Evolutionary conservation across 2,329 filamentous ascomycete species (phyloP).

Genomic region (Fusarium irregulare): DNA sequence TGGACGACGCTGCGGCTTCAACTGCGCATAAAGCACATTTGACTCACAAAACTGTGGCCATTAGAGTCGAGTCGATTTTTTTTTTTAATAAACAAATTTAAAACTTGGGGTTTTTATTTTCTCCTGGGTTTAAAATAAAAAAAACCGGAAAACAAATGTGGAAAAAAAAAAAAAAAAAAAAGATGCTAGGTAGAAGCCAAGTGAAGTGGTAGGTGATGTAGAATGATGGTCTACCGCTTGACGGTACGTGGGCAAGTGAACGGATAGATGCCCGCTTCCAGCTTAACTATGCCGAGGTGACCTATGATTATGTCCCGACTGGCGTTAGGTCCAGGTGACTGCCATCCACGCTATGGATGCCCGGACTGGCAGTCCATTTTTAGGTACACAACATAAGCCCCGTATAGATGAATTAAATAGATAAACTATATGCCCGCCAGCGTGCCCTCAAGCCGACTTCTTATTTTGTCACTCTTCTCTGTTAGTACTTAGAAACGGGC

Average conservation of each 20-base stretch:
- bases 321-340: conserved; percentile 17
- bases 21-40: no score
- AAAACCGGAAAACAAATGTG: no score
- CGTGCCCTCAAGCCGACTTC: neutral
- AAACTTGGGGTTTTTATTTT: no score
- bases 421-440: neutral
- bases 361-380: neutral
- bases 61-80: no score
- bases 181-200: neutral
- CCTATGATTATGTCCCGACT: conserved; percentile 6
- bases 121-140: no score
- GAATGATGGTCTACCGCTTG: conserved; percentile 1
- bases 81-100: no score
- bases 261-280: conserved; percentile 14
- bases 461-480: neutral
- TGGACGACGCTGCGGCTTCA: no score
- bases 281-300: conserved; percentile 34
- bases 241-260: conserved; percentile 11
- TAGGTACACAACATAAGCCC: neutral
- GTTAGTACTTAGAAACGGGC: neutral
- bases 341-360: neutral
- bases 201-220: conserved; percentile 18
- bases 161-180: no score
- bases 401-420: neutral
- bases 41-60: no score